Evolutionary conservation across 2,329 filamentous ascomycete genomes (phyloP).

Genomic region (Daldinia sp.): DNA sequence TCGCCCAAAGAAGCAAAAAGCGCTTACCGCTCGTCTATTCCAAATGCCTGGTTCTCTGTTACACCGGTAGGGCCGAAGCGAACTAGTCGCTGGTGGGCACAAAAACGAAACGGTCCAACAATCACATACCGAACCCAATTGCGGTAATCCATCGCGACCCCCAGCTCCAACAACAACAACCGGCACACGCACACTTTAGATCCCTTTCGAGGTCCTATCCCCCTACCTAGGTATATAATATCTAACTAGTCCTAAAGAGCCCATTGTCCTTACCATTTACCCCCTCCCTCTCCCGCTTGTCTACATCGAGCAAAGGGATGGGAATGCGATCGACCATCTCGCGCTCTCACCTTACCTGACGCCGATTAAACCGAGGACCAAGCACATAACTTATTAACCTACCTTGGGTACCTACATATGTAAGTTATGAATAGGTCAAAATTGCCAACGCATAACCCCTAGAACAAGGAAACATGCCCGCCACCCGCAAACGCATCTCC

Average conservation of each 20-base stretch:
- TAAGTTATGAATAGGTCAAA: no score
- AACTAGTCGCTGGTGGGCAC: conserved; percentile 19
- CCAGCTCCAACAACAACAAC: conserved; percentile 9
- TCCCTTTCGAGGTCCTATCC: no score
- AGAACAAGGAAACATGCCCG: conserved; percentile 1
- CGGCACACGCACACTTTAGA: not conserved
- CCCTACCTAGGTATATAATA: conserved; percentile 1
- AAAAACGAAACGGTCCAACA: conserved; percentile 23
- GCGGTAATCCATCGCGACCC: conserved; percentile 18
- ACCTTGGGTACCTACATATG: no score
- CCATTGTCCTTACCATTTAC: not conserved
- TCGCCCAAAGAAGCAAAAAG: conserved; percentile 18
- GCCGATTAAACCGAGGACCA: conserved; percentile 17
- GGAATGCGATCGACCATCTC: conserved; percentile 9
- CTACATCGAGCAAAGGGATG: conserved; percentile 21
- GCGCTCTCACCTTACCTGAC: conserved; percentile 2
- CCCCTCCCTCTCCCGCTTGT: conserved; percentile 4
- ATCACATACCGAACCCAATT: conserved; percentile 28
- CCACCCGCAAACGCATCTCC: conserved; percentile 4
- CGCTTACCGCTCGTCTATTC: conserved; percentile 30
- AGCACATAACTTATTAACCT: no score
- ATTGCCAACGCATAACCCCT: conserved; percentile 22
- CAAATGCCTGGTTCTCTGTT: conserved; percentile 22
- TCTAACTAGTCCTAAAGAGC: not conserved
- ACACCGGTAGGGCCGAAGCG: conserved; percentile 32